phyloP scores from a whole-genome alignment of 1,139 yeast species.

The Kazachstania sp. region DNA sequence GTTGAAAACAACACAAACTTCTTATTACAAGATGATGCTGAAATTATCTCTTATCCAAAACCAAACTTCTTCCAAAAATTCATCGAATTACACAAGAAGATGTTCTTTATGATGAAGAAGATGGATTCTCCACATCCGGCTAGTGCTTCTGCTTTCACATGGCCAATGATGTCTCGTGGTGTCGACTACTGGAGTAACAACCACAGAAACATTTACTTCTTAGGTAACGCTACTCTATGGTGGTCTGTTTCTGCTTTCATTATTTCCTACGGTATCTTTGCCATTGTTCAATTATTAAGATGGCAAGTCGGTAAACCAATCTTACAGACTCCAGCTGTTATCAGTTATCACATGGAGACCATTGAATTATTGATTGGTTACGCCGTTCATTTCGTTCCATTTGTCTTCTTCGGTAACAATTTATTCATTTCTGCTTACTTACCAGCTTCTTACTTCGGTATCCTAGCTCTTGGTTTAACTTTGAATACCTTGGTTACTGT shows the following conservation, averaged over 20 bases:
- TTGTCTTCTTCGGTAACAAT: slow-evolving; percentile 88
- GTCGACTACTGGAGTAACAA: slow-evolving; percentile 87
- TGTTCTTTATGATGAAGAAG: slow-evolving; percentile 88
- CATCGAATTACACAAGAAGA: slow-evolving; percentile 67
- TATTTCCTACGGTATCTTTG: slow-evolving; percentile 45
- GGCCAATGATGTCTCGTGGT: slow-evolving; percentile 88
- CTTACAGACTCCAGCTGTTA: slow-evolving; percentile 46
- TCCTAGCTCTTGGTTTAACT: slow-evolving; percentile 73
- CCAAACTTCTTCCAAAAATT: slow-evolving; percentile 64
- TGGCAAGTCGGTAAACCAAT: slow-evolving; percentile 65
- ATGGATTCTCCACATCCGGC: slow-evolving; percentile 76
- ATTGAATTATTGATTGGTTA: slow-evolving; percentile 70
- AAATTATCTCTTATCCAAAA: slow-evolving; percentile 51
- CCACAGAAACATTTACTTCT: slow-evolving; percentile 69
- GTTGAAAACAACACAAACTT: slow-evolving; percentile 66
- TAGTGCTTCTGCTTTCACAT: slow-evolving; percentile 82
- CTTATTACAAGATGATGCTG: slow-evolving; percentile 40
- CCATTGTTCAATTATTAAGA: slow-evolving; percentile 48
- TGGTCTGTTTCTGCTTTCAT: slow-evolving; percentile 66
- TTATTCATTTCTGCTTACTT: slow-evolving; percentile 86
- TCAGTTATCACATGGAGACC: slow-evolving; percentile 63
- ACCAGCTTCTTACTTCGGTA: slow-evolving; percentile 83
- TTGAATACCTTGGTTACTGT: slow-evolving; percentile 58
- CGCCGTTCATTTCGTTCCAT: slow-evolving; percentile 78
- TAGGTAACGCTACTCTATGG: slow-evolving; percentile 91